Base-by-base conservation (phyloP, 2,329 filamentous ascomycete genomes). In the Aspergillus piperis region DNA sequence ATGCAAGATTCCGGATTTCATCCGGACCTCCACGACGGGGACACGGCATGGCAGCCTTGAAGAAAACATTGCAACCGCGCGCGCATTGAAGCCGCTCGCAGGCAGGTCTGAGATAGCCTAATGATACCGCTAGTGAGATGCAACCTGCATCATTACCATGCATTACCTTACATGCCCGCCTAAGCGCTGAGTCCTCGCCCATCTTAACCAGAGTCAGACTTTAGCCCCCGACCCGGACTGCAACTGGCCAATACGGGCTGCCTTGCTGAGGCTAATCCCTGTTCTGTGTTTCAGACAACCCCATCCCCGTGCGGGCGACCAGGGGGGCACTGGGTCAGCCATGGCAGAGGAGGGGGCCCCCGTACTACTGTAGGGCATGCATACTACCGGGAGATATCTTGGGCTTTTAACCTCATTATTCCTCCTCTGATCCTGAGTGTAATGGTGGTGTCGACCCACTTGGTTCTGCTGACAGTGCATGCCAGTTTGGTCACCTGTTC, bases 381-480 rank as follows among this genome's bases (percentile, higher is more conserved):
- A 58, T 36, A 47, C 47, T 25, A 32, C 58, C 54, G 48, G 54
- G 54, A 47, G 49, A 19, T 58, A 32, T 58, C 19, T 53, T 41
- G 47, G 50, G 36, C 19, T 32, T 36, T 53, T 50, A 50, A 50
- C 47, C 47, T 50, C 47, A 10, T 47, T 23, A 13, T 38, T 3
- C 23, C 8, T 39, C 19, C 19, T 39, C 23, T 55, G 23, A 42
- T 41, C 53, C 27, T 21, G 53, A 55, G 10, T 25, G 39, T 55
- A 52, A 54, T 48, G 54, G 47, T 42, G 55, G 55, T 54, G 50
- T 52, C 41, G 50, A 60, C 60, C 63, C 65, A 64, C 65, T 62
- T 59, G 38, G 59, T 39, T 42, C 38, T 58, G 65, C 64, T 67
- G 65, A 67, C 65, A 64, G n/a, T 66, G 65, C 65, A 67, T 66